Conservation (phyloP, 768 basidiomycete species). For the Suillus brevipes region DNA sequence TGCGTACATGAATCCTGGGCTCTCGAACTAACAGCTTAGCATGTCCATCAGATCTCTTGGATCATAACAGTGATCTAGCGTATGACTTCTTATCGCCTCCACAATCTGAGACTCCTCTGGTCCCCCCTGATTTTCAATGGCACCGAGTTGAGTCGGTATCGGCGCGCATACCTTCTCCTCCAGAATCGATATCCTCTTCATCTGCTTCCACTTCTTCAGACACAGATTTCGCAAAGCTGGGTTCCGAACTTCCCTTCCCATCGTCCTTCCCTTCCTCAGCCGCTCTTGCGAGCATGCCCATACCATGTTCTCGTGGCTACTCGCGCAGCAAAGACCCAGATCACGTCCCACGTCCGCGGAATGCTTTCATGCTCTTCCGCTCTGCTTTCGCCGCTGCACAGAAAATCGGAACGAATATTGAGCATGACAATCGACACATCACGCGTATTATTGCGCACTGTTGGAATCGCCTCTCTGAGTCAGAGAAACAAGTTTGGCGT, state of each 20-base stretch:
- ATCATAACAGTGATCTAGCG: background rate
- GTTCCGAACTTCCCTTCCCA: constrained; percentile 4
- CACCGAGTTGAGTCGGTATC: constrained; percentile 1
- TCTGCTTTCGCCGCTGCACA: constrained; percentile 58
- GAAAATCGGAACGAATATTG: constrained; percentile 47
- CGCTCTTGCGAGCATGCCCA: constrained; percentile 27
- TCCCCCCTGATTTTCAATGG: constrained; percentile 22
- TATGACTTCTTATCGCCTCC: constrained; percentile 17
- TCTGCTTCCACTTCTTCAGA: constrained; percentile 13
- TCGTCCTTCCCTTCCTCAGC: constrained; percentile 19
- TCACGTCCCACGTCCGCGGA: constrained; percentile 41
- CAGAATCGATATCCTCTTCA: constrained; percentile 15
- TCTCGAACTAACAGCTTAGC: background rate
- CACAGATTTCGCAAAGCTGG: background rate
- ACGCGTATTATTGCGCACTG: constrained; percentile 54
- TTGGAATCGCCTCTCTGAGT: constrained; percentile 54
- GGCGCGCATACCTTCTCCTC: constrained; percentile 11
- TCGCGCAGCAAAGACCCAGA: constrained; percentile 39
- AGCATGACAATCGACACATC: constrained; percentile 59
- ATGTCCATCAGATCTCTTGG: background rate
- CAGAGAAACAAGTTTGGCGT: constrained; percentile 52
- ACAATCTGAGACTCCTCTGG: constrained; percentile 14
- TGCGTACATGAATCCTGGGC: background rate
- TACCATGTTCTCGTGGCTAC: constrained; percentile 29
- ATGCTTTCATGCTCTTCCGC: constrained; percentile 59